Percentiles rank a stretch among this genome's conserved stretches.
These are phyloP conservation scores for Mucor sp. DNA, from an alignment of 371 early-diverging fungal species.

Conservation along the genomic window DNA sequence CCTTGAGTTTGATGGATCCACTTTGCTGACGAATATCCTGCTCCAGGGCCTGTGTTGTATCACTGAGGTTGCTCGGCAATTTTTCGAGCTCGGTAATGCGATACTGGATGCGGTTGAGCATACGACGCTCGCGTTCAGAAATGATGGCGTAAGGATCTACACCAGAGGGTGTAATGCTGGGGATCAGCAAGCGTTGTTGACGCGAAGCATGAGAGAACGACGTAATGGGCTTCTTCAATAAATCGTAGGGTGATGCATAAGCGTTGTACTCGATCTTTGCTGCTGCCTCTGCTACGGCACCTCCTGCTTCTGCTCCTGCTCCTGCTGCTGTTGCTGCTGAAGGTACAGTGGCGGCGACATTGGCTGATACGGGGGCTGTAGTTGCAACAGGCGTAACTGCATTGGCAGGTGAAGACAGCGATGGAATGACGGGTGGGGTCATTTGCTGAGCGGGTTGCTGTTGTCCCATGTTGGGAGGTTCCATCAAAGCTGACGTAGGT, in stretches of 20 bases:
- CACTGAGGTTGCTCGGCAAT: conserved; percentile 32
- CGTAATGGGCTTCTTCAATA: conserved; percentile 53
- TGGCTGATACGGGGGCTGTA: conserved; percentile 7
- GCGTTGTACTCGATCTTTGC: conserved; percentile 24
- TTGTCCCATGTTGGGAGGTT: background rate
- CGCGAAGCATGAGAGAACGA: conserved; percentile 60
- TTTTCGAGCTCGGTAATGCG: conserved; percentile 79
- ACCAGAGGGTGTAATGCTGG: conserved; percentile 75
- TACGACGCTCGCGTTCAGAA: conserved; percentile 74
- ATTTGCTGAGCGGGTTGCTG: background rate
- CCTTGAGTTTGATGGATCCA: conserved; percentile 45
- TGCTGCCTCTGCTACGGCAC: background rate
- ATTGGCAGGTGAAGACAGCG: background rate
- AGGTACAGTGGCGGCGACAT: background rate
- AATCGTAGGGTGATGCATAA: conserved; percentile 57
- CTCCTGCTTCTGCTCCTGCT: background rate
- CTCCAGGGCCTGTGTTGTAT: conserved; percentile 14
- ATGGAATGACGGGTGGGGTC: conserved; percentile 5
- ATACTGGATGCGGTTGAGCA: conserved; percentile 66
- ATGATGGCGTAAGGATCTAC: conserved; percentile 75
- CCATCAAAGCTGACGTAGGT: conserved; percentile 8
- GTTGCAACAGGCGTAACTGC: conserved; percentile 1
- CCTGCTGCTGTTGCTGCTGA: background rate
- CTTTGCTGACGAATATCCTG: conserved; percentile 12
- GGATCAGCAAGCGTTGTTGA: conserved; percentile 71